phyloP scores from a whole-genome alignment of 2,329 filamentous ascomycete species.

The Penicillium sp. region DNA sequence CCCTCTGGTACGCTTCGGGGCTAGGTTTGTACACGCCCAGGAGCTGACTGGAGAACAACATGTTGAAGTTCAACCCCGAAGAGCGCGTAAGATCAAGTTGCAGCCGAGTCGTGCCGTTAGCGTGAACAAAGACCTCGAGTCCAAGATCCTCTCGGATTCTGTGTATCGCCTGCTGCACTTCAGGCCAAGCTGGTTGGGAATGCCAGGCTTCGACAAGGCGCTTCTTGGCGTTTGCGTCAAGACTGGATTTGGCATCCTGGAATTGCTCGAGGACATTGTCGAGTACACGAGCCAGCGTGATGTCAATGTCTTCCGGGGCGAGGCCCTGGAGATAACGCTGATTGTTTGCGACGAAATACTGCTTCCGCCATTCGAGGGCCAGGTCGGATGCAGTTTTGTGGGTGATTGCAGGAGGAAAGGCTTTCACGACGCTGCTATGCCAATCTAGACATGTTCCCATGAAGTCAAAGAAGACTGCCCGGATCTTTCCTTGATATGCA shows the following conservation, averaged over 20 bases:
- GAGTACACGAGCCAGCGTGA: constrained; percentile 50
- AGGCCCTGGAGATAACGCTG: constrained; percentile 38
- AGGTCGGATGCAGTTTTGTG: constrained; percentile 38
- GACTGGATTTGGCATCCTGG: constrained; percentile 16
- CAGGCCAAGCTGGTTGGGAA: constrained; percentile 53
- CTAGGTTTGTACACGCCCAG: constrained; percentile 54
- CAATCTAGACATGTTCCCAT: constrained; percentile 62
- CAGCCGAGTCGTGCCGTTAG: constrained; percentile 58
- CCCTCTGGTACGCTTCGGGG: constrained; percentile 50
- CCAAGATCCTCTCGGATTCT: constrained; percentile 38
- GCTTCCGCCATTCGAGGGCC: constrained; percentile 54
- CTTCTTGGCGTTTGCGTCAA: constrained; percentile 20
- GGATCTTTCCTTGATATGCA: constrained; percentile 30
- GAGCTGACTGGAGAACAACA: constrained; percentile 56
- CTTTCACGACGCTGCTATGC: constrained; percentile 46
- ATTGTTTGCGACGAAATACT: constrained; percentile 52
- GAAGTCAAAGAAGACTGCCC: constrained; percentile 58
- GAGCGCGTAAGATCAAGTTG: constrained; percentile 56
- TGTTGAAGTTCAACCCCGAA: constrained; percentile 52
- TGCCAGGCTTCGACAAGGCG: constrained; percentile 50
- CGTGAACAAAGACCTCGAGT: constrained; percentile 53
- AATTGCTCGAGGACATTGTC: constrained; percentile 37
- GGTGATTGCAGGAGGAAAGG: constrained; percentile 39
- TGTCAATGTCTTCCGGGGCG: constrained; percentile 54
- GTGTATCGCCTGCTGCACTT: constrained; percentile 48